Percentiles rank a stretch among this genome's conserved stretches.
phyloP scores from a whole-genome alignment of 768 basidiomycete genomes.

The Clitopilus passeckerianus region DNA sequence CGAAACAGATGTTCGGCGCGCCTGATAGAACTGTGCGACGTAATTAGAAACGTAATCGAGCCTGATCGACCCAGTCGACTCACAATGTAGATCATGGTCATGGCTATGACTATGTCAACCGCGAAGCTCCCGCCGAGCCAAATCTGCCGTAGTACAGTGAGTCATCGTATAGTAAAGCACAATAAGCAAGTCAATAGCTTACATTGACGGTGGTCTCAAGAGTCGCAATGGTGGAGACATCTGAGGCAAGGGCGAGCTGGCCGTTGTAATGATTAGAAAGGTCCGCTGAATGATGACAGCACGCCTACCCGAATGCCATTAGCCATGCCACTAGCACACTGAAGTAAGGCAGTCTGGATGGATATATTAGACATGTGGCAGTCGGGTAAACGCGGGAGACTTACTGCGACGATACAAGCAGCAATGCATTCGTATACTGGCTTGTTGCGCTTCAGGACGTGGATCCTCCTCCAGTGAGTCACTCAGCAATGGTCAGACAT shows the following conservation, averaged over 20 bases:
- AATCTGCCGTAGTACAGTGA: slow-evolving; percentile 7
- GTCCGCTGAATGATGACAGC: neutral
- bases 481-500: neutral
- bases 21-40: slow-evolving; percentile 4
- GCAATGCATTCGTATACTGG: neutral
- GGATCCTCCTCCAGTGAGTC: slow-evolving; percentile 2
- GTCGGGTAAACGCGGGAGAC: neutral
- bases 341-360: neutral
- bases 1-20: slow-evolving; percentile 6
- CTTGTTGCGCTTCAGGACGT: neutral
- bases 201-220: slow-evolving; percentile 6
- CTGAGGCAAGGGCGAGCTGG: neutral
- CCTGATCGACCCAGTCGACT: neutral
- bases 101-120: slow-evolving; percentile 19
- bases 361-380: neutral
- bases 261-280: neutral
- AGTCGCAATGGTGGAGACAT: neutral
- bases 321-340: neutral
- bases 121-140: slow-evolving; percentile 20
- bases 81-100: slow-evolving; percentile 18
- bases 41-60: neutral
- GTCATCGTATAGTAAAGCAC: neutral
- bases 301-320: neutral
- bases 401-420: neutral
- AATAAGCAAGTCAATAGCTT: neutral